Evolutionary conservation across 306 rosid genomes (phyloP).

Genomic region (Acmispon strigosus): DNA sequence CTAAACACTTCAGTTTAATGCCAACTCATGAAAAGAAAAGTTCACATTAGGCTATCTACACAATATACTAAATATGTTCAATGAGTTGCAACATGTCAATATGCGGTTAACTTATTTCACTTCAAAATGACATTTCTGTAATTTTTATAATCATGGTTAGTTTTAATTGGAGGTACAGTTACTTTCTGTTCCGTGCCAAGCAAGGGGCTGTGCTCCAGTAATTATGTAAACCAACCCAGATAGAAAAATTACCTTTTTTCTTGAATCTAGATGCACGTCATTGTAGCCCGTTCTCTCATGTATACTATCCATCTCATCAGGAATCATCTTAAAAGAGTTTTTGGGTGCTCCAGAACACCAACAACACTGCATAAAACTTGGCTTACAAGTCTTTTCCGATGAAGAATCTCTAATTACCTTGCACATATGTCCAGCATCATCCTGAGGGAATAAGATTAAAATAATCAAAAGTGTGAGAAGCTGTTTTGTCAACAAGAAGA

Average conservation of each 20-base stretch:
- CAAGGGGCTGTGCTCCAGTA: neutral
- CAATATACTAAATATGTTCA: too few relatives aligned
- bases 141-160: too few relatives aligned
- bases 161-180: too few relatives aligned
- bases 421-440: conserved; percentile 73
- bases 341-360: conserved; percentile 31
- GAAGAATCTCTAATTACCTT: conserved; percentile 48
- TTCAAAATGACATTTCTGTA: too few relatives aligned
- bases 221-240: conserved; percentile 15
- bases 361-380: conserved; percentile 36
- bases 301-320: conserved; percentile 33
- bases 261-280: conserved; percentile 24
- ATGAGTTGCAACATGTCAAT: too few relatives aligned
- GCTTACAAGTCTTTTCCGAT: conserved; percentile 29
- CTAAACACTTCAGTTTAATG: conserved; percentile 6
- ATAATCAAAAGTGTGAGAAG: neutral
- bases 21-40: conserved; percentile 1
- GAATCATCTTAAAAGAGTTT: conserved; percentile 55
- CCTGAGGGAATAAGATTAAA: conserved; percentile 35
- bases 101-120: too few relatives aligned
- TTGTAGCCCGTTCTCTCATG: conserved; percentile 23
- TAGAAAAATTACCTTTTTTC: conserved; percentile 50
- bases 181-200: too few relatives aligned
- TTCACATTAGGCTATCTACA: neutral
- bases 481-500: neutral